phyloP scores from a whole-genome alignment of 2,329 filamentous ascomycete genomes.

The Fulvia fulva region DNA sequence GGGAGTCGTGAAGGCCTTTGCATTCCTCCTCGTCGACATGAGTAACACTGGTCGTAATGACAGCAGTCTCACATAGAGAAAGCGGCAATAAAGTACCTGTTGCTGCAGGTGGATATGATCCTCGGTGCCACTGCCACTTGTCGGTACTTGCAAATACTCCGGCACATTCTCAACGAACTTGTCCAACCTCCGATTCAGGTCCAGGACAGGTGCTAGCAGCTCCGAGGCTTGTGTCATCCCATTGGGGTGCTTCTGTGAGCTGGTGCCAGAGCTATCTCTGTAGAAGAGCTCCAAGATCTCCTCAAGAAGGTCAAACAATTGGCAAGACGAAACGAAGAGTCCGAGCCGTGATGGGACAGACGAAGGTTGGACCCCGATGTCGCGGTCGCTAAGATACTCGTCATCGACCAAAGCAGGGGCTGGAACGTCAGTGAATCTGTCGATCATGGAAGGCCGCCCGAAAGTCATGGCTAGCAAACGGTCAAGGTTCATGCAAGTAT shows the following conservation, averaged over 20 bases:
- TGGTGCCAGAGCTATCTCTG: constrained; percentile 11
- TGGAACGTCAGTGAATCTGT: constrained; percentile 22
- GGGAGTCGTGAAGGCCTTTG: constrained; percentile 5
- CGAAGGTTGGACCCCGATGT: constrained; percentile 37
- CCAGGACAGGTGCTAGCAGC: constrained; percentile 21
- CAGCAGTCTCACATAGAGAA: constrained; percentile 24
- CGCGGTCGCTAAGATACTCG: constrained; percentile 50
- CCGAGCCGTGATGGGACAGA: constrained; percentile 30
- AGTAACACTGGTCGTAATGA: constrained; percentile 28
- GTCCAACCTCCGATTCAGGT: constrained; percentile 22
- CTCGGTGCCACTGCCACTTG: constrained; percentile 2
- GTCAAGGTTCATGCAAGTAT: constrained; percentile 34
- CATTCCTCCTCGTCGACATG: constrained; percentile 32
- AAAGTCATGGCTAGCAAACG: constrained; percentile 46
- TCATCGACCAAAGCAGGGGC: constrained; percentile 43
- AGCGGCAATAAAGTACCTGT: constrained; percentile 19
- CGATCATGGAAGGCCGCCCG: constrained; percentile 30
- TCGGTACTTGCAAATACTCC: constrained; percentile 17
- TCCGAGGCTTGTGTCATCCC: constrained; percentile 12
- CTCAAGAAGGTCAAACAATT: constrained; percentile 24
- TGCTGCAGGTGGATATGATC: constrained; percentile 23
- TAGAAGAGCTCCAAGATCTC: constrained; percentile 26
- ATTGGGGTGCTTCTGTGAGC: constrained; percentile 8
- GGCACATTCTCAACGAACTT: constrained; percentile 22
- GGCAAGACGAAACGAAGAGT: constrained; percentile 26